Conservation (phyloP, 805 yeast genomes). For the Candida oleophila region DNA sequence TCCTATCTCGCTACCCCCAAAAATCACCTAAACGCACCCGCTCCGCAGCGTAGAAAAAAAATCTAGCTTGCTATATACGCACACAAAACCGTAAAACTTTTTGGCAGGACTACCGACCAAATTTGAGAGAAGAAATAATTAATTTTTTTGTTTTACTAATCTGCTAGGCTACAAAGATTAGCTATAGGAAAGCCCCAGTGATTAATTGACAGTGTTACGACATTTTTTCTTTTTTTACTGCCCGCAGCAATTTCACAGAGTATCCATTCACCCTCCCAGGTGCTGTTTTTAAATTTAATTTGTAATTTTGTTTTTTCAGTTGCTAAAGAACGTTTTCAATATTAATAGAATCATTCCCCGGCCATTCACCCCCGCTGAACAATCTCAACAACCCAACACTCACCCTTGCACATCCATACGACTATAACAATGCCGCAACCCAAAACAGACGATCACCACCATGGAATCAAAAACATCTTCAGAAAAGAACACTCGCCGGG, state of each 20-base stretch:
- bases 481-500: conserved; percentile 17
- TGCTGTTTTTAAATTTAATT: too few species aligned
- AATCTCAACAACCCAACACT: neutral
- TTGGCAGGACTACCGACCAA: neutral
- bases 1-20: neutral
- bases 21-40: neutral
- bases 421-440: neutral
- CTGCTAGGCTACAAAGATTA: neutral
- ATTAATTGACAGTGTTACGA: too few species aligned
- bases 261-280: too few species aligned
- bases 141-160: too few species aligned
- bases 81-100: neutral
- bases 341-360: too few species aligned
- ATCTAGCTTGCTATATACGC: neutral
- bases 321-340: neutral
- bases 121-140: neutral
- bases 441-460: conserved; percentile 13
- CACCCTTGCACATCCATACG: neutral
- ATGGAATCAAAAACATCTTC: conserved; percentile 18
- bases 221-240: too few species aligned
- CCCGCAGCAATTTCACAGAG: too few species aligned
- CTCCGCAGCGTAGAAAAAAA: neutral
- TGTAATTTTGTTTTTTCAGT: too few species aligned
- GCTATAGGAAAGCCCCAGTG: too few species aligned
- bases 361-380: neutral